These are phyloP conservation scores for Ustilago shanxiensis DNA, from an alignment of 1,284 basidiomycete genomes.

Conservation along the genomic window DNA sequence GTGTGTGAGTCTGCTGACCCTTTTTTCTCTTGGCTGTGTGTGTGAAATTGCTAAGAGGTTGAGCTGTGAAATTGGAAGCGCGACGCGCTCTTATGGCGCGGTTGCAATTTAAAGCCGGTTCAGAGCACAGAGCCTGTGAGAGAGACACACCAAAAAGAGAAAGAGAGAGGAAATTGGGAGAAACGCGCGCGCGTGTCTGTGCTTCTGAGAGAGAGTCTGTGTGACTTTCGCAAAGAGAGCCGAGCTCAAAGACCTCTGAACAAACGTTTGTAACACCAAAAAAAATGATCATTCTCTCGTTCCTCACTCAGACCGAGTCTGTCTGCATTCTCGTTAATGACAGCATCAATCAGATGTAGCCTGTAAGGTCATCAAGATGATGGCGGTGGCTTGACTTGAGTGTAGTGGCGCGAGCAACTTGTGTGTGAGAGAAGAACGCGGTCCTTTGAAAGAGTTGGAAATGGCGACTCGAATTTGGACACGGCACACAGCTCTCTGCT, in stretches of 20 bases:
- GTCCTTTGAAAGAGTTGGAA: not conserved
- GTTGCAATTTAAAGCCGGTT: conserved; percentile 22
- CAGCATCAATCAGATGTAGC: too few relatives aligned
- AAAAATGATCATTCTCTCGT: not conserved
- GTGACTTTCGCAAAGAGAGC: conserved; percentile 5
- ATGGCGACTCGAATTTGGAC: not conserved
- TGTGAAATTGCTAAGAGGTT: too few relatives aligned
- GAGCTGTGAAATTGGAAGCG: conserved; percentile 16
- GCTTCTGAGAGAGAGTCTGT: conserved; percentile 4
- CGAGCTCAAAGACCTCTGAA: not conserved
- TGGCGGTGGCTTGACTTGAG: too few relatives aligned
- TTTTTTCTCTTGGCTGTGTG: not conserved
- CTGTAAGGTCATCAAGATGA: too few relatives aligned
- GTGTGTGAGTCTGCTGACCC: conserved; percentile 5
- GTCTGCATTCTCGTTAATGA: not conserved
- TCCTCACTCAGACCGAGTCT: too few relatives aligned
- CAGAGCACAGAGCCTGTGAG: not conserved
- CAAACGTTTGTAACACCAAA: not conserved
- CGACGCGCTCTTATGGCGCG: conserved; percentile 43
- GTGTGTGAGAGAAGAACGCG: too few relatives aligned
- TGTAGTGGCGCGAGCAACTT: too few relatives aligned
- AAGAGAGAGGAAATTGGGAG: not conserved
- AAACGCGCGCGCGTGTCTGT: conserved; percentile 17
- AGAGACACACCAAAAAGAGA: too few relatives aligned
- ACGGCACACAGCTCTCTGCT: too few relatives aligned